A percentile compares a stretch with the other conserved stretches of the same genome.
These are phyloP conservation scores for Acanthamoeba quina DNA, from an alignment of 208 protist species.

Conservation along the genomic window DNA sequence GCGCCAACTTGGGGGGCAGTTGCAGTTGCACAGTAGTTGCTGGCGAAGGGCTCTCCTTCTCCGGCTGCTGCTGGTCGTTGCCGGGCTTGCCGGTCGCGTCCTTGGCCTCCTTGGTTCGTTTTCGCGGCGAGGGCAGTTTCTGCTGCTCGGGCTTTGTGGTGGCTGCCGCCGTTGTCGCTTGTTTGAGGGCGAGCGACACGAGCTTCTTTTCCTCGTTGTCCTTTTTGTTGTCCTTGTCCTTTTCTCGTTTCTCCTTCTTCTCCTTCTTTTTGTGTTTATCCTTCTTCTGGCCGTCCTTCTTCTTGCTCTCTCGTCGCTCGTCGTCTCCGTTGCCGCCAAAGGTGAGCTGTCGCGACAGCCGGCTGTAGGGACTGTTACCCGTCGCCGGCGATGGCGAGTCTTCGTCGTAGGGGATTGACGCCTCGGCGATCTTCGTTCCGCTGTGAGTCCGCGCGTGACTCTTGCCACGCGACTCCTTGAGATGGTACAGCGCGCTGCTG, in stretches of 20 bases:
- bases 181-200: neutral
- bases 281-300: conserved; percentile 49
- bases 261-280: conserved; percentile 29
- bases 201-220: neutral
- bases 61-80: neutral
- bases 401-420: neutral
- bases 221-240: neutral
- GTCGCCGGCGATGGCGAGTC: neutral
- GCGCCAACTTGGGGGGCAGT: neutral
- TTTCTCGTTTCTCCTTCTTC: conserved; percentile 34
- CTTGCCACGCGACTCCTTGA: neutral
- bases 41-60: neutral
- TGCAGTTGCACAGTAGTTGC: neutral
- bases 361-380: neutral
- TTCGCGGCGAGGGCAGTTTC: neutral
- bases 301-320: conserved; percentile 37
- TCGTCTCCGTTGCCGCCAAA: neutral
- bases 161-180: too few relatives aligned
- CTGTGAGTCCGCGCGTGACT: conserved; percentile 8
- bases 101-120: neutral
- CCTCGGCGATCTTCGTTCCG: neutral
- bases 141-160: too few relatives aligned
- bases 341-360: conserved; percentile 16
- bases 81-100: too few relatives aligned
- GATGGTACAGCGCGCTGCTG: neutral